Evolutionary conservation across 805 yeast genomes (phyloP).

Genomic region (Priceomyces castillae): DNA sequence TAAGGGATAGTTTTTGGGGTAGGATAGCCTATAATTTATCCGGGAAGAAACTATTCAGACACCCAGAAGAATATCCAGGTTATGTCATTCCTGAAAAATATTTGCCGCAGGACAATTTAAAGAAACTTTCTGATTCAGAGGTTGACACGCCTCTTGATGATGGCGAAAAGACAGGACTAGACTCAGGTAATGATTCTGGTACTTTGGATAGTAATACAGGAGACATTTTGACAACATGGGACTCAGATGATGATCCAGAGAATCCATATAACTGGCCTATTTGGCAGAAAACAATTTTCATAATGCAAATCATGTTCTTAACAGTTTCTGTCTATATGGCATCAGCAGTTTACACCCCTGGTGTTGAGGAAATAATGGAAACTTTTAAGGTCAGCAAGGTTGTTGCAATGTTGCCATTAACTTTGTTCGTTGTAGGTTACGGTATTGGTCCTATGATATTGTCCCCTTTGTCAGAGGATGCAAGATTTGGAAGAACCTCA

Average conservation of each 20-base stretch:
- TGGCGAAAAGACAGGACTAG: background rate
- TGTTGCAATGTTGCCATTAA: constrained; percentile 45
- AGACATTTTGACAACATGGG: too few relatives aligned
- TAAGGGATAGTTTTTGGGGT: constrained; percentile 25
- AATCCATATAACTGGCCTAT: constrained; percentile 51
- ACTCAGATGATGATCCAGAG: constrained; percentile 38
- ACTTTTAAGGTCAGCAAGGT: constrained; percentile 43
- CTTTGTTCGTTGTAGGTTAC: constrained; percentile 53
- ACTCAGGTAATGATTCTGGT: background rate
- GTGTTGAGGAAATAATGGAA: constrained; percentile 35
- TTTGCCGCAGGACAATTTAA: background rate
- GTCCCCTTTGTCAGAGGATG: constrained; percentile 54
- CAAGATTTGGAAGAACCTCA: constrained; percentile 47
- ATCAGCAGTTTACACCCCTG: constrained; percentile 50
- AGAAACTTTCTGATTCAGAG: background rate
- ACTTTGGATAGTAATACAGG: background rate
- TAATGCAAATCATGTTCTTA: constrained; percentile 36
- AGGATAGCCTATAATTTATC: constrained; percentile 24
- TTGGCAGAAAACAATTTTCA: constrained; percentile 30
- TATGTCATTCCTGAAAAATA: constrained; percentile 28
- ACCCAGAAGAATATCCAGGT: constrained; percentile 25
- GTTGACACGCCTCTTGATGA: too few relatives aligned
- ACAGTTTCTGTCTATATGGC: constrained; percentile 51
- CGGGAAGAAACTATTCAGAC: constrained; percentile 17
- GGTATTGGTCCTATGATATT: constrained; percentile 58